These are phyloP conservation scores for maize (Zea mays) DNA, from an alignment of 176 grass and related monocot genomes.

Conservation along the genomic window Zm-B73-REFERENCE-NAM-5.0 NC_050101.1:165824501-165825000, in stretches of 20 bases:
- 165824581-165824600: background rate
- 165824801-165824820: conserved; percentile 64
- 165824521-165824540: conserved; percentile 86
- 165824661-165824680: conserved; percentile 20
- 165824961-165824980: conserved; percentile 35
- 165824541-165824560: conserved; percentile 99
- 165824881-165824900: conserved; percentile 88
- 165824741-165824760: conserved; percentile 58
- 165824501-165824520: conserved; percentile 82
- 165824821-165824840: conserved; percentile 64
- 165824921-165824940: conserved; percentile 58
- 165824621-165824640: conserved; percentile 8
- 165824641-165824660: background rate
- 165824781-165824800: conserved; percentile 55
- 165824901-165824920: conserved; percentile 74
- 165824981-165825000: conserved; percentile 32
- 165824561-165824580: conserved; percentile 3
- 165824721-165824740: conserved; percentile 5
- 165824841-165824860: conserved; percentile 67
- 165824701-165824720: conserved; percentile 20
- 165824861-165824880: conserved; percentile 59
- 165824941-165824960: conserved; percentile 35
- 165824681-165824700: conserved; percentile 17
- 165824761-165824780: conserved; percentile 58
- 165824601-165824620: background rate